These are phyloP conservation scores for Backusella sp. DNA, from an alignment of 192 early-diverging fungal genomes.

Conservation along the genomic window DNA sequence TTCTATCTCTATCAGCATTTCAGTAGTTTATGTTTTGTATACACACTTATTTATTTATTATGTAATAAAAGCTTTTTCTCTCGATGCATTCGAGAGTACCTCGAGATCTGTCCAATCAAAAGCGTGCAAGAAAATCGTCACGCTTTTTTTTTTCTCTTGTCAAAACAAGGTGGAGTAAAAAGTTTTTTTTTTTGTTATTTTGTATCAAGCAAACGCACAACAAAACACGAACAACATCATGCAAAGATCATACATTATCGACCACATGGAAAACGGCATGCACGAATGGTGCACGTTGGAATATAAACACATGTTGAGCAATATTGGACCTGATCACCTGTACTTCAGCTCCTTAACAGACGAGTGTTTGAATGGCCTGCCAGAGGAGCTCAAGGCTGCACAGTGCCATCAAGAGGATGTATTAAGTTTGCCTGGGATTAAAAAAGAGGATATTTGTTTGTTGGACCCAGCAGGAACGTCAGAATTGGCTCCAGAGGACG, in stretches of 20 bases:
- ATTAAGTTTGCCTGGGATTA: constrained; percentile 43
- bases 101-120: not conserved
- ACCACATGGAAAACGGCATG: constrained; percentile 73
- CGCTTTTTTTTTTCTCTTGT: not conserved
- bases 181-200: constrained; percentile 4
- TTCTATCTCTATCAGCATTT: not conserved
- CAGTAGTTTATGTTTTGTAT: not conserved
- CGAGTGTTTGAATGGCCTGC: constrained; percentile 40
- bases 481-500: constrained; percentile 63
- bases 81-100: not conserved
- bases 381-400: constrained; percentile 40
- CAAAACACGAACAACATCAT: not conserved
- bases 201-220: not conserved
- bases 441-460: constrained; percentile 61
- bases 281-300: constrained; percentile 75
- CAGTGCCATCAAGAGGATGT: constrained; percentile 55
- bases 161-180: not conserved
- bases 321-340: constrained; percentile 58
- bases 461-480: constrained; percentile 65
- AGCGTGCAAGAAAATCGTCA: not conserved
- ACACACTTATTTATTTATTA: not conserved
- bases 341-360: constrained; percentile 60
- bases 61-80: not conserved
- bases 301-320: constrained; percentile 70
- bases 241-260: constrained; percentile 59